Percentiles rank a stretch among this genome's conserved stretches.
phyloP scores from a whole-genome alignment of 2,329 filamentous ascomycete genomes.

The Hypoxylon sp. region DNA sequence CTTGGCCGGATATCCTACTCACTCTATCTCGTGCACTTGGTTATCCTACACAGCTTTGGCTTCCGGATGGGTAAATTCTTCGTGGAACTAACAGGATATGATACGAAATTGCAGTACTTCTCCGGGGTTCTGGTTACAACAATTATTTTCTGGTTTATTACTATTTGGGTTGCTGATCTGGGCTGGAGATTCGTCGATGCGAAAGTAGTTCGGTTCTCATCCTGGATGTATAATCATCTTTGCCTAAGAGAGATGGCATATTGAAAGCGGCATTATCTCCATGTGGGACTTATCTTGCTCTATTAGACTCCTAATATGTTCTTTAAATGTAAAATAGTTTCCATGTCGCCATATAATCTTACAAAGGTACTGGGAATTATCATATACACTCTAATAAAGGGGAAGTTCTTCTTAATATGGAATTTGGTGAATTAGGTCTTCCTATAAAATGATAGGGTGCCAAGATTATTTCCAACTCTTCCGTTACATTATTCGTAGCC shows the following conservation, averaged over 20 bases:
- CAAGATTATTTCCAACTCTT: neutral
- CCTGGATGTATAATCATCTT: conserved; percentile 42
- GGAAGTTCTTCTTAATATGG: neutral
- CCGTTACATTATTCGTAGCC: neutral
- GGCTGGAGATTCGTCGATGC: conserved; percentile 47
- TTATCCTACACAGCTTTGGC: conserved; percentile 49
- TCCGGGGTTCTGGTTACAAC: conserved; percentile 31
- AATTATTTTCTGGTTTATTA: conserved; percentile 37
- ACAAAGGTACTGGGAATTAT: too few relatives aligned
- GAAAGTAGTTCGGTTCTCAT: conserved; percentile 43
- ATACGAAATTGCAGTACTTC: conserved; percentile 38
- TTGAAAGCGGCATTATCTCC: neutral
- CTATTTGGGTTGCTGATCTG: conserved; percentile 46
- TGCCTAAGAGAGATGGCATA: conserved; percentile 19
- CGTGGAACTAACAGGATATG: conserved; percentile 29
- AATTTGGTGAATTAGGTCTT: neutral
- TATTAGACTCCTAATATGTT: too few relatives aligned
- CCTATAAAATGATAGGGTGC: neutral
- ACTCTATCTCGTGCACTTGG: conserved; percentile 52
- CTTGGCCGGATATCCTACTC: conserved; percentile 52
- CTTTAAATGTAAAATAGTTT: too few relatives aligned
- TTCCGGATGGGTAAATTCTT: conserved; percentile 37
- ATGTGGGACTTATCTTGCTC: neutral
- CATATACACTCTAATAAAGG: neutral
- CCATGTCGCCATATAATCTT: too few relatives aligned